These are phyloP conservation scores for Fusarium irregulare DNA, from an alignment of 2,329 filamentous ascomycete species.

Conservation along the genomic window DNA sequence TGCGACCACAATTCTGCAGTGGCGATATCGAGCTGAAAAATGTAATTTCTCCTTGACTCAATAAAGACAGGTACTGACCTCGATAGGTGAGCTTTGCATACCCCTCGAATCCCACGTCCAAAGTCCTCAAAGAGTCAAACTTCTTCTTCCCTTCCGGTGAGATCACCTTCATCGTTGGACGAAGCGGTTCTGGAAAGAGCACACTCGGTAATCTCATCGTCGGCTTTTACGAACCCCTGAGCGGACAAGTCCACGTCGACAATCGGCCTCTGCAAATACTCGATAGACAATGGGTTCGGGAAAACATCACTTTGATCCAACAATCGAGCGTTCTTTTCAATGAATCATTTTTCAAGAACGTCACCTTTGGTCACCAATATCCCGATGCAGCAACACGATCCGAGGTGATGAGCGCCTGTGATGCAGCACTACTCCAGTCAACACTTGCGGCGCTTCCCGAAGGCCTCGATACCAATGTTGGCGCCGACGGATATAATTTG, in stretches of 20 bases:
- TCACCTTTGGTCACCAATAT: conserved; percentile 74
- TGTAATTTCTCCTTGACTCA: background rate
- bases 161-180: conserved; percentile 84
- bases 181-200: conserved; percentile 92
- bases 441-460: conserved; percentile 74
- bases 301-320: conserved; percentile 83
- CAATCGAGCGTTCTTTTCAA: conserved; percentile 86
- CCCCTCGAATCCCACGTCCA: conserved; percentile 72
- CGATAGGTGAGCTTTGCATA: conserved; percentile 83
- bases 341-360: conserved; percentile 81
- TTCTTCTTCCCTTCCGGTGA: conserved; percentile 79
- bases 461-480: conserved; percentile 78
- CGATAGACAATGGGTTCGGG: conserved; percentile 77
- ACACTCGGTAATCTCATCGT: conserved; percentile 85
- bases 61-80: background rate
- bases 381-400: conserved; percentile 60
- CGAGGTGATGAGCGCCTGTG: conserved; percentile 71
- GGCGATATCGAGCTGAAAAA: conserved; percentile 66
- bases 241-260: conserved; percentile 77
- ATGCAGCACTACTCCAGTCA: conserved; percentile 75
- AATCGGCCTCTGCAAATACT: conserved; percentile 70
- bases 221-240: conserved; percentile 76
- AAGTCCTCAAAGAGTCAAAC: conserved; percentile 69
- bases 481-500: conserved; percentile 74
- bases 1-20: conserved; percentile 59